Base-by-base conservation (phyloP, 768 basidiomycete genomes). In the Leccinum fibrillosum region DNA sequence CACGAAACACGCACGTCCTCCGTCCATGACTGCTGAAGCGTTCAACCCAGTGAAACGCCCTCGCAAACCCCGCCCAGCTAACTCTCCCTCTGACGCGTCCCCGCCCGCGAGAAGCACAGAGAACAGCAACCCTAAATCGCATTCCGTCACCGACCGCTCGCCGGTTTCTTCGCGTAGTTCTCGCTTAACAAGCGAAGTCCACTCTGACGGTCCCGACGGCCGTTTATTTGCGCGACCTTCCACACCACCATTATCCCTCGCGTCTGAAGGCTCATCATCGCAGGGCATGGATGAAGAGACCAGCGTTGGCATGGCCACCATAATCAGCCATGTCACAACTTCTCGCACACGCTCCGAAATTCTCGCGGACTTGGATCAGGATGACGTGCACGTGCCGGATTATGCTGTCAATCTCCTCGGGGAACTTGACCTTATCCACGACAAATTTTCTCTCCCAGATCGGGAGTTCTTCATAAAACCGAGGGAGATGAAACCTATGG, bases 321-420 rank as follows among this genome's bases (percentile, higher is more conserved):
- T 78, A 32, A 76, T 73, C 62, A 73, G 68, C 35, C 66, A 65
- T 49, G 55, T 68, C n/a, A 57, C 42, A 5, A 44, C 65, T 12
- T 64, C 68, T 10, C 78, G 75, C 44, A 59, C 77, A 2, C 71
- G 66, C 53, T 70, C 71, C 28, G 75, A 78, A 55, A 74, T 80
- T 49, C 67, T 78, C 39, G 70, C 72, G 32, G 70, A 62, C 48
- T 50, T 72, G 62, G 68, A 69, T 51, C 68, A 70, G 56, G 61
- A 78, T 21, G 69, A 66, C 15, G 68, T 76, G 42, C 60, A 71
- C 52, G 71, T 81, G 52, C 80, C 80, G 9, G 75, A 75, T 52
- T 81, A 82, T 56, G 79, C 78, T 5, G 65, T 74, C 54, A 72
- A 77, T 60, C 76, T 82, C 45, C 69, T 81, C 53, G 74, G 76